Conservation (phyloP, 352 stramenopile genomes). For the Aphanomyces stellatus region DNA sequence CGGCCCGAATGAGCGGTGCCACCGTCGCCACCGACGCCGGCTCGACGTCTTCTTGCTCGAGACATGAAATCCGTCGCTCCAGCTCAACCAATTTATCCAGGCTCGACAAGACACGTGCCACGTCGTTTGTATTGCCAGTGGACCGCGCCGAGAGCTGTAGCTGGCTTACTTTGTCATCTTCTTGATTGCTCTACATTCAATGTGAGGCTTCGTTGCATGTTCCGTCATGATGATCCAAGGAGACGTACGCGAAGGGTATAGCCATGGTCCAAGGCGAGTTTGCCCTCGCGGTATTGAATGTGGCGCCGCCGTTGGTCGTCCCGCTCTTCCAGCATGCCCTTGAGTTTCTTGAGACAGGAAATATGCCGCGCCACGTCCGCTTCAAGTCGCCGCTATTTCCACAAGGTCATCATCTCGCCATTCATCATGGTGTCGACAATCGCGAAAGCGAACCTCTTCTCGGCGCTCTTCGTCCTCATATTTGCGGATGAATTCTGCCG, state of each 20-base stretch:
- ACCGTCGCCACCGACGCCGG: background rate
- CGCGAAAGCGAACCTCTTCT: conserved; percentile 33
- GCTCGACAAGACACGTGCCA: conserved; percentile 8
- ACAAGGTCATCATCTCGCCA: background rate
- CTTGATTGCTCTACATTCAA: conserved; percentile 15
- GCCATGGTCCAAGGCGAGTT: conserved; percentile 36
- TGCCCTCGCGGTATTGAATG: conserved; percentile 53
- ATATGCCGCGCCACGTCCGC: conserved; percentile 86
- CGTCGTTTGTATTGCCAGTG: background rate
- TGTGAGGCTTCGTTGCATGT: too few species aligned
- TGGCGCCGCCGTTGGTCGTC: conserved; percentile 52
- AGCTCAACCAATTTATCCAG: conserved; percentile 18
- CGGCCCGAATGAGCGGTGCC: background rate
- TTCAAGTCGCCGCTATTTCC: conserved; percentile 54
- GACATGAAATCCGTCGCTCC: conserved; percentile 11
- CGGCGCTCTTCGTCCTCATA: conserved; percentile 68
- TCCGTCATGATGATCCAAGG: background rate
- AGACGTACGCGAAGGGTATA: background rate
- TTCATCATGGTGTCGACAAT: background rate
- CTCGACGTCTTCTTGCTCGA: conserved; percentile 11
- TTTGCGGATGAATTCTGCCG: conserved; percentile 78
- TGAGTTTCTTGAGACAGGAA: conserved; percentile 70
- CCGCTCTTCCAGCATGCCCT: conserved; percentile 47
- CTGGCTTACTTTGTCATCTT: conserved; percentile 1
- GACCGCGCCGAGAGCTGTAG: background rate